Evolutionary conservation across 371 early-diverging fungal genomes (phyloP).

Genomic region (Haplosporangium sp.): DNA sequence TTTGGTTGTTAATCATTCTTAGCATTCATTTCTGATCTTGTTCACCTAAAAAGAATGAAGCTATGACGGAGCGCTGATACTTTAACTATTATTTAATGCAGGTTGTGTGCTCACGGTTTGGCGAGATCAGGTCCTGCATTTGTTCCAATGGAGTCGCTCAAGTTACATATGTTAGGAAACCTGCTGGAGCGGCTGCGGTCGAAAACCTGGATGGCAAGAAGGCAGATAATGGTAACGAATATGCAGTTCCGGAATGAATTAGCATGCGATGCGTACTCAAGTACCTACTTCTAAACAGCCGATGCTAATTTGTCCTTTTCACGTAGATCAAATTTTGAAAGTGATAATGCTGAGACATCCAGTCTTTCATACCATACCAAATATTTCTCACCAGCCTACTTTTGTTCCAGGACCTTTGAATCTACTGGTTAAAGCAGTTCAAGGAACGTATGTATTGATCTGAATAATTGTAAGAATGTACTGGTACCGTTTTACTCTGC

Average conservation of each 20-base stretch:
- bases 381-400: conserved; percentile 18
- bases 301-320: neutral
- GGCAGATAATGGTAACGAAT: conserved; percentile 44
- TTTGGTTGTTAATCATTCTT: neutral
- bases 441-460: conserved; percentile 43
- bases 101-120: conserved; percentile 51
- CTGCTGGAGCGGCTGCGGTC: conserved; percentile 41
- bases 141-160: conserved; percentile 41
- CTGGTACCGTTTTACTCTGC: neutral
- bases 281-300: neutral
- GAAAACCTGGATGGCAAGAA: conserved; percentile 46
- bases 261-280: too few relatives aligned
- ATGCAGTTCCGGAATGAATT: neutral
- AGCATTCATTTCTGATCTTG: neutral
- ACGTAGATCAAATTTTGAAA: conserved; percentile 41
- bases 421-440: conserved; percentile 26
- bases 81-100: neutral
- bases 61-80: neutral
- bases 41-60: neutral
- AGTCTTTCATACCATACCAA: conserved; percentile 13
- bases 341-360: conserved; percentile 30
- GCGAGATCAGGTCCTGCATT: conserved; percentile 44
- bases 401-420: conserved; percentile 39
- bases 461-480: too few relatives aligned
- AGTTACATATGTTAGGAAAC: conserved; percentile 44